These are phyloP conservation scores for Pythium angustatum DNA, from an alignment of 352 stramenopile species.

Conservation along the genomic window DNA sequence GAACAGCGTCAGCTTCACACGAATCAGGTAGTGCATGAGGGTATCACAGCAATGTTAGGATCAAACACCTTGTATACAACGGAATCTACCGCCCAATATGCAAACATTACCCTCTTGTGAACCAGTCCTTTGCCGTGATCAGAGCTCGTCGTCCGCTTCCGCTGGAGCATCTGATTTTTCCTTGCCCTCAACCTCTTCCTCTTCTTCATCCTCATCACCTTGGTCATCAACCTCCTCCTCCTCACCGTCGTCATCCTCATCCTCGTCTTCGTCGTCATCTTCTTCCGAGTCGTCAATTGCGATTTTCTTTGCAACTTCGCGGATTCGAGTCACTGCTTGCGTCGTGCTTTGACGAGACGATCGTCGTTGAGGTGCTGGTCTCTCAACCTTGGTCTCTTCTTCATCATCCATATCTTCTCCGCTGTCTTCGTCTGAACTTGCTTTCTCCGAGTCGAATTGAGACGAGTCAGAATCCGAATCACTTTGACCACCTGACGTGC, in stretches of 20 bases:
- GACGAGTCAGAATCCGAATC: constrained; percentile 12
- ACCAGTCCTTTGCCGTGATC: constrained; percentile 17
- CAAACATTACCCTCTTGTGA: not conserved
- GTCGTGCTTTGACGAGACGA: constrained; percentile 60
- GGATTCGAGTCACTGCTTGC: constrained; percentile 60
- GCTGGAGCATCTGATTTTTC: constrained; percentile 11
- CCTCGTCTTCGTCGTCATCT: constrained; percentile 41
- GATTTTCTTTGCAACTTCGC: constrained; percentile 53
- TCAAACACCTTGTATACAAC: not conserved
- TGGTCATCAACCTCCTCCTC: constrained; percentile 16
- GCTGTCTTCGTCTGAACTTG: constrained; percentile 12
- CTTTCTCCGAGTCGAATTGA: constrained; percentile 13
- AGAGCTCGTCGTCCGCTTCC: constrained; percentile 31
- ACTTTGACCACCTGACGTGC: constrained; percentile 27
- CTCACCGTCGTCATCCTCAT: constrained; percentile 25
- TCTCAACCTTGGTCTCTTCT: not conserved
- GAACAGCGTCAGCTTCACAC: not conserved
- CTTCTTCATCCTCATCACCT: constrained; percentile 19
- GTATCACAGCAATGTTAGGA: too few relatives aligned
- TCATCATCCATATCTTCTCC: constrained; percentile 21
- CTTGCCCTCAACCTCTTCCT: constrained; percentile 15
- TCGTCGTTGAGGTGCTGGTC: constrained; percentile 34
- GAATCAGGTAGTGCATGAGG: not conserved
- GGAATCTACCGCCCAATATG: not conserved
- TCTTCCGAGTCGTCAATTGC: constrained; percentile 53